Evolutionary conservation across 2,329 filamentous ascomycete genomes (phyloP), one percentile per base, ranked within the genome.

Genomic region (Diplodia mutila): DNA sequence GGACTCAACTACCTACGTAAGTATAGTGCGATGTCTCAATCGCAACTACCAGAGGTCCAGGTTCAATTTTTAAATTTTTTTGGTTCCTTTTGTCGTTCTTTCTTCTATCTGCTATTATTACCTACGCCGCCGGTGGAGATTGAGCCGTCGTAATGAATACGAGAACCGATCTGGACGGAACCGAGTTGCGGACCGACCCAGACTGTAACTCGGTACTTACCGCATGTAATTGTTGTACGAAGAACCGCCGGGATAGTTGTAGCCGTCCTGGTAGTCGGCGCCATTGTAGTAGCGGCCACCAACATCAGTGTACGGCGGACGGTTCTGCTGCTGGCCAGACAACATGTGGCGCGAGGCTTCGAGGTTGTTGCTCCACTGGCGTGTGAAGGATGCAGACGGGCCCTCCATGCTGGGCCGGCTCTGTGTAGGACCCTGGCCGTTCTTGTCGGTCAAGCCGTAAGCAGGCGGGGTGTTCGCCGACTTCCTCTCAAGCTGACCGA

Each of bases 401-500:
- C 18, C 59, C 16, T 65, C 63, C 34, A 54, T 42, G 23, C 8
- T 21, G 18, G 63, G 6, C 3, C 51, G 63, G 46, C 4, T 29
- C 27, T 48, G 37, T 8, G 23, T 6, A 16, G 49, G 25, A 14
- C 61, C 32, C 27, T 49, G 23, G 23, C 49, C 14, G 4, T 34
- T 21, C 23, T 18, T 42, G 51, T 46, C n/a, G 34, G 21, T 23
- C 34, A 16, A 18, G n/a, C n/a, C 16, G 18, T 55, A 23, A 21
- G 32, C 32, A 14, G 48, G 27, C 4, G 23, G 11, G 32, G 9
- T 21, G 27, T 37, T 37, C 18, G 64, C 66, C 9, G 54, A n/a
- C 57, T 64, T 67, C 49, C 29, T 55, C 57, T 67, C 66, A 42
- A 78, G 59, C 14, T 70, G 69, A 42, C 70, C 57, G 23, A 77